Base-by-base conservation (phyloP, 2,329 filamentous ascomycete genomes). In the Rosellinia necatrix region DNA sequence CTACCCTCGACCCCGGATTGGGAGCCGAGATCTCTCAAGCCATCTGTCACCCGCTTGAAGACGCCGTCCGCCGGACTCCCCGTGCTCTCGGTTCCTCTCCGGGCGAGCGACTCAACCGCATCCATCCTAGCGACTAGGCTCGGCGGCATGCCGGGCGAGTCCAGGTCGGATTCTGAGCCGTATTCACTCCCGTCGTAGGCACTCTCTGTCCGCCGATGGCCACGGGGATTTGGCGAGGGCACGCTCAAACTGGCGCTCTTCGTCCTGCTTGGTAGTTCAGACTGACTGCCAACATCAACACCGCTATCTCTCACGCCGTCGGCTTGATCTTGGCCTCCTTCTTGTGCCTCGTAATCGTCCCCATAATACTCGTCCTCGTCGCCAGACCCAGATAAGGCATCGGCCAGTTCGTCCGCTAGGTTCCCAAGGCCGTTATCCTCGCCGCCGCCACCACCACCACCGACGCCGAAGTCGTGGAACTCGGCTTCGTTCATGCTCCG, bases 381-480 rank as follows among this genome's bases (percentile, higher is more conserved):
- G 53, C 82, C 84, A 7, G 85, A 87, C 29, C 85, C 85, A 38
- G 83, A 85, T 71, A 89, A 84, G 3, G 87, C 86, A 67, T 89
- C 89, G 1, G 88, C 90, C 43, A 94, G 76, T 72, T 94, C 90
- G 72, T 93, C 90, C 1, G 90, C 90, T 44, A 94, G 73, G 64
- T 91, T 92, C 27, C 90, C 90, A 60, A 91, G 76, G 7, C 87
- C 87, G 59, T 84, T 84, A 46, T 75, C 75, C 21, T 59, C 48
- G 6, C 71, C 74, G 41, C 72, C 71, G 32, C 72, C 78, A 37
- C 72, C 75, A 52, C 73, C 71, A 43, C 73, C 71, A 41, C 73
- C 72, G 43, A 40, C 37, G 4, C 55, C 49, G 15, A 81, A 76
- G n/a, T 76, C 71, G 54, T 72, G 73, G 48, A 82, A 70, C 63